A percentile compares a stretch with the other conserved stretches of the same genome.
These are phyloP conservation scores for Lactarius evosmus DNA, from an alignment of 768 basidiomycete genomes.

Conservation along the genomic window DNA sequence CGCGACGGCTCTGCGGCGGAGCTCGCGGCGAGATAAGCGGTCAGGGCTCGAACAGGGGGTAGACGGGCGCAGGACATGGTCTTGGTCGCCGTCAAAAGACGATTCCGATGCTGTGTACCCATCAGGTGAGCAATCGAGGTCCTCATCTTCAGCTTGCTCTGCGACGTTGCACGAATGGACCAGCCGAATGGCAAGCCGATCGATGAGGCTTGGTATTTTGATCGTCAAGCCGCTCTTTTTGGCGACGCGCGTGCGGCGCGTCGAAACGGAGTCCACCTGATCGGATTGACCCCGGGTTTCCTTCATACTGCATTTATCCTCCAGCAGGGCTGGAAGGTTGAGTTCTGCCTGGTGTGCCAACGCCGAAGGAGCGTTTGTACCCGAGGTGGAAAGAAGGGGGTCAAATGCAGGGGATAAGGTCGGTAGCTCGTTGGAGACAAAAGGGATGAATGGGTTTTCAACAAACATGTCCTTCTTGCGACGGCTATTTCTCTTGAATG, in stretches of 20 bases:
- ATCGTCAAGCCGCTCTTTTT: slow-evolving; percentile 5
- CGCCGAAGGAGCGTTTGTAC: neutral
- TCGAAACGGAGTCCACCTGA: neutral
- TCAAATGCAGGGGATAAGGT: neutral
- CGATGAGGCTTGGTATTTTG: slow-evolving; percentile 15
- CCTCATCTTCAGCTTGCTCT: neutral
- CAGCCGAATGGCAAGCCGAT: slow-evolving; percentile 16
- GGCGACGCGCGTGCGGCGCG: neutral
- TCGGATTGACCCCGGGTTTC: neutral
- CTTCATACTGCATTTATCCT: neutral
- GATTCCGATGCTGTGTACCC: slow-evolving; percentile 15
- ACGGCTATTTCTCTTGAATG: neutral
- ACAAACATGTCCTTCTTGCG: slow-evolving; percentile 14
- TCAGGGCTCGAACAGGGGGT: neutral
- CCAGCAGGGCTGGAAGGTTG: slow-evolving; percentile 1
- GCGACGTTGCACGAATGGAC: slow-evolving; percentile 1
- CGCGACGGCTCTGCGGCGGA: neutral
- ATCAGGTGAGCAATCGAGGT: neutral
- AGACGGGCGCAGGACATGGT: neutral
- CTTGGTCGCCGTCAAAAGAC: slow-evolving; percentile 7
- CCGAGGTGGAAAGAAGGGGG: neutral
- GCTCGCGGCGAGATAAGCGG: slow-evolving; percentile 8
- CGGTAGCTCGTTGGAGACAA: neutral
- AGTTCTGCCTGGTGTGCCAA: neutral
- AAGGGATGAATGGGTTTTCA: neutral